Percentiles rank a stretch among this genome's conserved stretches.
phyloP scores from a whole-genome alignment of 1,284 basidiomycete genomes.

The Thelephora terrestris region DNA sequence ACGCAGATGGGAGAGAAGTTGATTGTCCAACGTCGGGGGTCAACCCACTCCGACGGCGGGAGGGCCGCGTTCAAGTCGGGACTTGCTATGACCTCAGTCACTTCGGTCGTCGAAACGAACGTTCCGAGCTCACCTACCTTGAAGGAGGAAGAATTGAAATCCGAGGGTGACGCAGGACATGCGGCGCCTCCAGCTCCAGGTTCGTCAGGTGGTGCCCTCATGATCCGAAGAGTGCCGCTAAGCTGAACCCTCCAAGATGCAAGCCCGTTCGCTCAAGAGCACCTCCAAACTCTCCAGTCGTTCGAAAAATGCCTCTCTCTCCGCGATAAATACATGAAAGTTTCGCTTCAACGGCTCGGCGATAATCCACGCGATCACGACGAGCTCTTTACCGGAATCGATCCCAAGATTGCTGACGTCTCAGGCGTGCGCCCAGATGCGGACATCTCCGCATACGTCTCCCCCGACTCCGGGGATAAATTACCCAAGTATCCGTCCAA shows the following conservation, averaged over 20 bases:
- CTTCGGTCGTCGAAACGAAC: conserved; percentile 27
- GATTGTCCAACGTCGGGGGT: conserved; percentile 47
- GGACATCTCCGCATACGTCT: conserved; percentile 23
- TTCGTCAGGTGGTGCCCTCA: background rate
- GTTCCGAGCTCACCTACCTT: conserved; percentile 23
- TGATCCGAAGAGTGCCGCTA: background rate
- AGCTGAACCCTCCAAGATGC: background rate
- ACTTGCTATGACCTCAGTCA: conserved; percentile 21
- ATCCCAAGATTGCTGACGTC: conserved; percentile 51
- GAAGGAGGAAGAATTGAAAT: conserved; percentile 19
- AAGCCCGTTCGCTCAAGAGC: conserved; percentile 35
- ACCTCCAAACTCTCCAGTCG: conserved; percentile 42
- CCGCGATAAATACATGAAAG: conserved; percentile 85
- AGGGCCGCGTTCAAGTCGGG: conserved; percentile 18
- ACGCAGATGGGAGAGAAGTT: conserved; percentile 63
- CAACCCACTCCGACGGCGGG: conserved; percentile 25
- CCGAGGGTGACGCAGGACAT: conserved; percentile 25
- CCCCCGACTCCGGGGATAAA: conserved; percentile 2
- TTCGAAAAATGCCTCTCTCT: conserved; percentile 77
- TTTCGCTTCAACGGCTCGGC: conserved; percentile 79
- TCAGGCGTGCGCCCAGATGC: conserved; percentile 56
- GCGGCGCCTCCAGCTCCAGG: conserved; percentile 15
- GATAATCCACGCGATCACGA: conserved; percentile 91
- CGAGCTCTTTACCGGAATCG: conserved; percentile 55
- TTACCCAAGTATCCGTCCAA: conserved; percentile 27